Conservation (phyloP, 495 filamentous ascomycete genomes). For the Terfezia boudieri region DNA sequence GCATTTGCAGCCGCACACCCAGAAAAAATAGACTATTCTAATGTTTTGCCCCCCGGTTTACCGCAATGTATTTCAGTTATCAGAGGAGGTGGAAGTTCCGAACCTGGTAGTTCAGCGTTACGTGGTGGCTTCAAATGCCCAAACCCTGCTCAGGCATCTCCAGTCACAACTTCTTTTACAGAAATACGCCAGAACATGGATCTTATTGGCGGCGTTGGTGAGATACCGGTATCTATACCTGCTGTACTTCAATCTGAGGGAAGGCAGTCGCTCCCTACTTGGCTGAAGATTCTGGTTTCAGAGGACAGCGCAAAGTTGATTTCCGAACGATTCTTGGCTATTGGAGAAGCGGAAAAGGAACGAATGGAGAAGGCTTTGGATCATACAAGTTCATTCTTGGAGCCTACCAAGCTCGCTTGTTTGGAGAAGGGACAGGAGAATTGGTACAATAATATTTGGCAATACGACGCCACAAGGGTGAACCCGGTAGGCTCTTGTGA, state of each 20-base stretch:
- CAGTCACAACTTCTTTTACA: slow-evolving; percentile 73
- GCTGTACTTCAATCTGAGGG: slow-evolving; percentile 26
- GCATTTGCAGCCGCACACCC: slow-evolving; percentile 28
- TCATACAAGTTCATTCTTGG: too few relatives aligned
- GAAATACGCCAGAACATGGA: slow-evolving; percentile 98
- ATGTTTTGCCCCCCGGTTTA: too few relatives aligned
- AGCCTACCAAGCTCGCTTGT: slow-evolving; percentile 59
- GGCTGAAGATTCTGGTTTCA: slow-evolving; percentile 46
- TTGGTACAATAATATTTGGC: slow-evolving; percentile 91
- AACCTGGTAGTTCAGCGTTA: too few relatives aligned
- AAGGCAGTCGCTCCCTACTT: slow-evolving; percentile 36
- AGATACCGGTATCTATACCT: slow-evolving; percentile 57
- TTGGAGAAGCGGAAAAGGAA: slow-evolving; percentile 67
- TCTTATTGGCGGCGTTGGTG: slow-evolving; percentile 76
- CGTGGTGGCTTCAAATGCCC: slow-evolving; percentile 47
- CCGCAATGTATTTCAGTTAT: too few relatives aligned
- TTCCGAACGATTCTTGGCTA: slow-evolving; percentile 57
- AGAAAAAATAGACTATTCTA: slow-evolving; percentile 27
- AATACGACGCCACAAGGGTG: slow-evolving; percentile 84
- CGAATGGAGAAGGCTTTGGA: slow-evolving; percentile 64
- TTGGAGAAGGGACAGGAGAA: slow-evolving; percentile 92
- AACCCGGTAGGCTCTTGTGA: slow-evolving; percentile 74
- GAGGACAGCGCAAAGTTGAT: slow-evolving; percentile 59
- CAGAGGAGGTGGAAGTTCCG: too few relatives aligned
- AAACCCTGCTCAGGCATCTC: slow-evolving; percentile 42